Base-by-base conservation (phyloP, 257 asterid species). In the Coffea canephora region DNA sequence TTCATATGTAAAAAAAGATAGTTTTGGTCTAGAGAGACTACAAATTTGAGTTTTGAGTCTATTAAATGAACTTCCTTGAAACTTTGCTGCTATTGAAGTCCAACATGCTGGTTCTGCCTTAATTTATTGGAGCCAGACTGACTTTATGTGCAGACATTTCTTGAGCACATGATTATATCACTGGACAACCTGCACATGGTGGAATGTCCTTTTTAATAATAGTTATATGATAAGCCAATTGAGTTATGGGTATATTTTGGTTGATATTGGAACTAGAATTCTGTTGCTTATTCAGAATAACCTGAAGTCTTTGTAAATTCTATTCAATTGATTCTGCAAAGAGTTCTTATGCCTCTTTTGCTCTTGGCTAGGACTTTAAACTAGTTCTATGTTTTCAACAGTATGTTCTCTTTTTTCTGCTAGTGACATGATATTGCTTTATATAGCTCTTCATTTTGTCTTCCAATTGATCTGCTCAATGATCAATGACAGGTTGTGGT, bases 401-500 rank as follows among this genome's bases (percentile, higher is more conserved):
- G 27, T 67, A 11, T 48, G 7, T 49, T 61, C 6, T 45, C 16
- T 43, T 31, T 62, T 50, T 41, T 68, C 65, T 66, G 34, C 65
- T 18, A 12, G 12, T 67, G 23, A 19, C 39, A 67, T 21, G 12
- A 23, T 66, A 43, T 34, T 70, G 16, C 10, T 74, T 74, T 31
- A 74, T 23, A n/a, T 23, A 0, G 39, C 54, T 43, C 55, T 54
- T 34, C 27, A 55, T 49, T 34, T 50, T 54, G 25, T 61, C 59
- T 36, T 6, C 55, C 23, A 41, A 41, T 75, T 39, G 57, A 19
- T 57, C 43, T 18, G 52, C 66, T 57, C 41, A 34, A 41, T 81
- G 85, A 78, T 84, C 59, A 81, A 75, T 87, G 81, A 77, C 85
- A 95, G 99, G 99, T 95, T 87, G 99, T 95, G 48, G 98, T 95